These are phyloP conservation scores for Polysphondylium violaceum DNA, from an alignment of 78 protist species.

Conservation along the genomic window DNA sequence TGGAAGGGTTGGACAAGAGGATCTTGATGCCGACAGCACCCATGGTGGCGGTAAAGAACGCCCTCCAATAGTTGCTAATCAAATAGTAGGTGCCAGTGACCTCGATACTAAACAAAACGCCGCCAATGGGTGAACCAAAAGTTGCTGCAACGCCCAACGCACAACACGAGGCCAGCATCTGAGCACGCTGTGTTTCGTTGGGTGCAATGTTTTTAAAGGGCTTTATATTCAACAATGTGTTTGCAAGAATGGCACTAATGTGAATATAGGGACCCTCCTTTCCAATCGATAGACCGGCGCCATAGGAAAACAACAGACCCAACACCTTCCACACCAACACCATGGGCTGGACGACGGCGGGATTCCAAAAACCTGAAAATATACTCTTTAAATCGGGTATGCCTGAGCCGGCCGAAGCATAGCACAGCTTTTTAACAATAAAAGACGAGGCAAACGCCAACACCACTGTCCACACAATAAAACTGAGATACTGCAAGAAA, in stretches of 20 bases:
- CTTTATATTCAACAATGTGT: conserved; percentile 18
- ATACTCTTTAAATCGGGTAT: conserved; percentile 89
- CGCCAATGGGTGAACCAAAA: conserved; percentile 94
- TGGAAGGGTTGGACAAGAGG: neutral
- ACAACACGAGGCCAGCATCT: conserved; percentile 85
- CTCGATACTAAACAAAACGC: conserved; percentile 88
- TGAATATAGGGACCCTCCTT: conserved; percentile 81
- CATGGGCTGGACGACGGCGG: conserved; percentile 25
- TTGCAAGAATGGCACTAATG: conserved; percentile 68
- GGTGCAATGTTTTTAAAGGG: conserved; percentile 48
- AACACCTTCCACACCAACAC: conserved; percentile 59
- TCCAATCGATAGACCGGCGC: conserved; percentile 83
- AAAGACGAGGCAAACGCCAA: conserved; percentile 26
- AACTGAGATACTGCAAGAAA: conserved; percentile 39
- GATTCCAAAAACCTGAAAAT: conserved; percentile 76
- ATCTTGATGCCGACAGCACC: conserved; percentile 80
- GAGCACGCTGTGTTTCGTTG: conserved; percentile 64
- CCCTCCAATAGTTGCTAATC: conserved; percentile 76
- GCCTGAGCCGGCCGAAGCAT: conserved; percentile 78
- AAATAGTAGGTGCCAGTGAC: conserved; percentile 89
- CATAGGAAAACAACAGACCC: conserved; percentile 73
- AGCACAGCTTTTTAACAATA: conserved; percentile 12
- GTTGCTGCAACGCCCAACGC: conserved; percentile 92
- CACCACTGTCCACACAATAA: conserved; percentile 35
- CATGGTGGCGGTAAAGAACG: conserved; percentile 58